A percentile compares a stretch with the other conserved stretches of the same genome.
These are phyloP conservation scores for bread wheat (Triticum aestivum) DNA, from an alignment of 176 grass and related monocot genomes.

Conservation along the genomic window IWGSC_CS_RefSeq_v2.1 NC_057812.1:385889178-385889677, in stretches of 20 bases:
- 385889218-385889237: not conserved
- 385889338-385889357: constrained; percentile 4
- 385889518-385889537: not conserved
- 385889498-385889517: not conserved
- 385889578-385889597: constrained; percentile 66
- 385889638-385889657: constrained; percentile 88
- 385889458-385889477: not conserved
- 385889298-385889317: not conserved
- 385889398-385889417: not conserved
- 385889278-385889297: not conserved
- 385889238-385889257: not conserved
- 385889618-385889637: constrained; percentile 69
- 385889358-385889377: constrained; percentile 4
- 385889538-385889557: not conserved
- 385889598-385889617: constrained; percentile 73
- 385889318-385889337: not conserved
- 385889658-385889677: constrained; percentile 66
- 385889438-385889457: not conserved
- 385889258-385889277: not conserved
- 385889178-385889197: not conserved
- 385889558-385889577: constrained; percentile 62
- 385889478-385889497: not conserved
- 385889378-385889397: not conserved
- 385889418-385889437: constrained; percentile 5
- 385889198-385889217: not conserved